Conservation (phyloP, 768 basidiomycete genomes). For the Royoungia palumana region DNA sequence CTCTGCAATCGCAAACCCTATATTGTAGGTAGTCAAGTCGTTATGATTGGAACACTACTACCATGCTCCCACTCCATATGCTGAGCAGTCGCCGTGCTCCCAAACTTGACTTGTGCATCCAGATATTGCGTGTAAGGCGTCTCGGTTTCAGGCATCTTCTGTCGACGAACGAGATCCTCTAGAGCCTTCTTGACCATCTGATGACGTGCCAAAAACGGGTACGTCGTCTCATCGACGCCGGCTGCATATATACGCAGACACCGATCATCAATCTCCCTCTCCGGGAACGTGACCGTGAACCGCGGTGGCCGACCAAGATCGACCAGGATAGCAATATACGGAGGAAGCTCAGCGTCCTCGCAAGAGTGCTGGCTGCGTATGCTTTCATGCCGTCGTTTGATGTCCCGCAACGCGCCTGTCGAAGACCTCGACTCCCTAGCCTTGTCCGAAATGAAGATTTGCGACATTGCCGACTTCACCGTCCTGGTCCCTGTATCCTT, state of each 20-base stretch:
- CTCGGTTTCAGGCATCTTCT: neutral
- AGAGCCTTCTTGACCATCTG: neutral
- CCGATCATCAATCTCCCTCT: neutral
- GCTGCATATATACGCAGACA: constrained; percentile 8
- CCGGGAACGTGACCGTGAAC: constrained; percentile 4
- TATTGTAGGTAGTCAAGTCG: no score
- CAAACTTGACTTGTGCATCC: constrained; percentile 4
- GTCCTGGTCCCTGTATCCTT: neutral
- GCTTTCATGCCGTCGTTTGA: neutral
- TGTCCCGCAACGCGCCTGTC: neutral
- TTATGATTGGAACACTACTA: no score
- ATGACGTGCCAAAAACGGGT: constrained; percentile 5
- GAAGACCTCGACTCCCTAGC: neutral
- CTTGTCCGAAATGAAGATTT: constrained; percentile 21
- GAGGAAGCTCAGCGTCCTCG: neutral
- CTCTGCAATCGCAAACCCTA: no score
- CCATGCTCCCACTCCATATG: constrained; percentile 11
- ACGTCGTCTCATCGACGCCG: neutral
- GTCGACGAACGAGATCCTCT: neutral
- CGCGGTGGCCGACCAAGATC: neutral
- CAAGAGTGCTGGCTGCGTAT: neutral
- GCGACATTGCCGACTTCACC: constrained; percentile 3
- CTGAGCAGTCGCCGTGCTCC: neutral
- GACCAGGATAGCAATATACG: constrained; percentile 11
- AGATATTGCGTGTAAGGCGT: neutral